Percentiles rank a stretch among this genome's conserved stretches.
Evolutionary conservation across 2,329 filamentous ascomycete species (phyloP).

Genomic region (Colletotrichum sojae): DNA sequence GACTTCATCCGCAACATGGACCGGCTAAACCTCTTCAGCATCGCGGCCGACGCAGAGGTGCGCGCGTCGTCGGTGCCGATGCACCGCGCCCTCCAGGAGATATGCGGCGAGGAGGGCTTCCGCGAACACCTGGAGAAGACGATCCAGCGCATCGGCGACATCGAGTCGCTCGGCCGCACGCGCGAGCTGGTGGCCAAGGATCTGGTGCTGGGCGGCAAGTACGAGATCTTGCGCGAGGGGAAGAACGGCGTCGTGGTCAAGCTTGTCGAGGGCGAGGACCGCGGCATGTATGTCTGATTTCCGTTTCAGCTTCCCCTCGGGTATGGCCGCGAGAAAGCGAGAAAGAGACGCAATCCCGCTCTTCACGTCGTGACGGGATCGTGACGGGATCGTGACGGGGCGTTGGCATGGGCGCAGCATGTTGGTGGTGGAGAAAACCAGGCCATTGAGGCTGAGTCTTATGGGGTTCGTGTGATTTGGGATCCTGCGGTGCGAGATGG

Average conservation of each 20-base stretch:
- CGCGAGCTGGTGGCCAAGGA: conserved; percentile 96
- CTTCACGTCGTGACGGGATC: conserved; percentile 2
- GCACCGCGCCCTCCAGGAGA: conserved; percentile 90
- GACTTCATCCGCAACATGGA: conserved; percentile 96
- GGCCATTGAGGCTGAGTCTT: conserved; percentile 1
- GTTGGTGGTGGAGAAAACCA: background rate
- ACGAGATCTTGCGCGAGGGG: conserved; percentile 69
- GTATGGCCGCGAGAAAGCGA: background rate
- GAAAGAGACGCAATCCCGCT: background rate
- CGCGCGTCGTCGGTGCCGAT: conserved; percentile 96
- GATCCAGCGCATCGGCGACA: conserved; percentile 82
- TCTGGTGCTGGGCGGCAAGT: conserved; percentile 86
- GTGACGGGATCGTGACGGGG: conserved; percentile 26
- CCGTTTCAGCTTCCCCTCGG: background rate
- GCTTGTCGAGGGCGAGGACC: conserved; percentile 59
- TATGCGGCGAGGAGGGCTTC: conserved; percentile 76
- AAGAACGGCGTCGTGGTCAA: conserved; percentile 58
- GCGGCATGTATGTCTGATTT: conserved; percentile 21
- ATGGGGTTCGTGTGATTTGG: background rate
- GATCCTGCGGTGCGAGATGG: conserved; percentile 13
- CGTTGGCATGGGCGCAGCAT: background rate
- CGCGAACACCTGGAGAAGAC: conserved; percentile 67
- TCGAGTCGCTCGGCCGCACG: conserved; percentile 94
- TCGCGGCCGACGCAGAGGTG: conserved; percentile 88
- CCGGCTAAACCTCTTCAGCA: conserved; percentile 94